These are phyloP conservation scores for Sinapis alba DNA, from an alignment of 441 rosid species.

Conservation along the genomic window DNA sequence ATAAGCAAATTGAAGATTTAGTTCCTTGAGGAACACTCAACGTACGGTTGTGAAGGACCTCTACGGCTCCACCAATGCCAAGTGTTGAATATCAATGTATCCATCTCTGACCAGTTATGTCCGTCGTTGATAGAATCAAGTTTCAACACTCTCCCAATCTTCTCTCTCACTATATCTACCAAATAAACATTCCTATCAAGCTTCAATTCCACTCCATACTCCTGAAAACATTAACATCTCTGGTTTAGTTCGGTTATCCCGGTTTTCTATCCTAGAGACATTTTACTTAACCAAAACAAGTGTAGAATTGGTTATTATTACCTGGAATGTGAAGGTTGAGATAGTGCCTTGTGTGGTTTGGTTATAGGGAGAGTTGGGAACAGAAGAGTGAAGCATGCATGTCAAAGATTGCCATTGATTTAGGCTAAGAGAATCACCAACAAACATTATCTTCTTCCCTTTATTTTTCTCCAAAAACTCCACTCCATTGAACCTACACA, in stretches of 20 bases:
- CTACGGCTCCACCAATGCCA: constrained; percentile 99
- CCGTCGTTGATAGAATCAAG: constrained; percentile 74
- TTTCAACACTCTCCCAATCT: constrained; percentile 72
- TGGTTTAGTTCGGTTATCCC: constrained; percentile 12
- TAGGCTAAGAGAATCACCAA: constrained; percentile 82
- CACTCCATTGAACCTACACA: constrained; percentile 60
- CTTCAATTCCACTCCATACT: constrained; percentile 64
- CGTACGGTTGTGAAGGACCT: constrained; percentile 86
- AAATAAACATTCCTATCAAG: constrained; percentile 67
- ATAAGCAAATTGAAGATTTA: neutral
- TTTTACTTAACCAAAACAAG: neutral
- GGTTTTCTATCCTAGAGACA: neutral
- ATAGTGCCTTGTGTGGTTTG: constrained; percentile 53
- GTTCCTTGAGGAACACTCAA: neutral
- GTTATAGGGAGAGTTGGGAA: constrained; percentile 50
- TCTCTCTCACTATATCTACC: constrained; percentile 64
- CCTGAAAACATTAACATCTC: constrained; percentile 45
- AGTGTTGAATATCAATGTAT: constrained; percentile 80
- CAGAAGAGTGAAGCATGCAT: constrained; percentile 73
- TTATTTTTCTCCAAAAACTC: constrained; percentile 52
- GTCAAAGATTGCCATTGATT: constrained; percentile 83
- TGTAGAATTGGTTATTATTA: constrained; percentile 26
- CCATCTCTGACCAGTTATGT: constrained; percentile 65
- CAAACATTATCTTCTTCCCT: constrained; percentile 80
- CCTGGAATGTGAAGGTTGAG: constrained; percentile 59